Conservation (phyloP, 768 basidiomycete genomes). For the Thelephora ganbajun region DNA sequence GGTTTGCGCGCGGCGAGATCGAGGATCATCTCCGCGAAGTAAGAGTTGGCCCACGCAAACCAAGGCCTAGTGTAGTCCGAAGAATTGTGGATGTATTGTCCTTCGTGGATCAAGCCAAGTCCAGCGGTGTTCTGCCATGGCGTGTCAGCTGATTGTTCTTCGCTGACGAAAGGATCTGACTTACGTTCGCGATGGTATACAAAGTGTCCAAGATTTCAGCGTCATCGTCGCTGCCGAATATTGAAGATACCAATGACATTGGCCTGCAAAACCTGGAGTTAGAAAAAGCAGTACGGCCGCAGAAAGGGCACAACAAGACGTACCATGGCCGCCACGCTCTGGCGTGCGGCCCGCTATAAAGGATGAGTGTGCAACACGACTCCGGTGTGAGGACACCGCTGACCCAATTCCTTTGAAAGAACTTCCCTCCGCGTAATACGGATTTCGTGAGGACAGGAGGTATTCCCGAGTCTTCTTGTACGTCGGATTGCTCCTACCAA, state of each 20-base stretch:
- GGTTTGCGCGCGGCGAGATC: slow-evolving; percentile 68
- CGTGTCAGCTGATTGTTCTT: neutral
- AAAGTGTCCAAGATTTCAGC: slow-evolving; percentile 47
- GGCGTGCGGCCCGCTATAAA: slow-evolving; percentile 57
- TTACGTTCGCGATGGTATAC: slow-evolving; percentile 55
- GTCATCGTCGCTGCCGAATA: slow-evolving; percentile 65
- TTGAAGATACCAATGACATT: slow-evolving; percentile 65
- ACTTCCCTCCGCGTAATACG: slow-evolving; percentile 52
- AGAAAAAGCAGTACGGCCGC: neutral
- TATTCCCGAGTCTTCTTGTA: slow-evolving; percentile 54
- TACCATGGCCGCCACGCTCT: slow-evolving; percentile 61
- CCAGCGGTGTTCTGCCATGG: slow-evolving; percentile 50
- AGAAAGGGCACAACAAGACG: slow-evolving; percentile 4
- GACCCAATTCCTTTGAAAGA: slow-evolving; percentile 61
- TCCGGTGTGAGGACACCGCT: slow-evolving; percentile 11
- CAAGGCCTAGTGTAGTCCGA: slow-evolving; percentile 53
- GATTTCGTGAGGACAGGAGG: slow-evolving; percentile 49
- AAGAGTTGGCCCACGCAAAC: slow-evolving; percentile 81
- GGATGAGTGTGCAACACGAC: neutral
- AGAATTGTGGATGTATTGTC: slow-evolving; percentile 44
- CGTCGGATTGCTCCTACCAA: slow-evolving; percentile 40
- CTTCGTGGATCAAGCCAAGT: slow-evolving; percentile 70
- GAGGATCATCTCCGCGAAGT: slow-evolving; percentile 71
- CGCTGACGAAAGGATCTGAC: slow-evolving; percentile 12
- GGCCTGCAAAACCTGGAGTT: slow-evolving; percentile 30